Base-by-base conservation (phyloP, 2,329 filamentous ascomycete species). In the Diaporthe vaccinii region DNA sequence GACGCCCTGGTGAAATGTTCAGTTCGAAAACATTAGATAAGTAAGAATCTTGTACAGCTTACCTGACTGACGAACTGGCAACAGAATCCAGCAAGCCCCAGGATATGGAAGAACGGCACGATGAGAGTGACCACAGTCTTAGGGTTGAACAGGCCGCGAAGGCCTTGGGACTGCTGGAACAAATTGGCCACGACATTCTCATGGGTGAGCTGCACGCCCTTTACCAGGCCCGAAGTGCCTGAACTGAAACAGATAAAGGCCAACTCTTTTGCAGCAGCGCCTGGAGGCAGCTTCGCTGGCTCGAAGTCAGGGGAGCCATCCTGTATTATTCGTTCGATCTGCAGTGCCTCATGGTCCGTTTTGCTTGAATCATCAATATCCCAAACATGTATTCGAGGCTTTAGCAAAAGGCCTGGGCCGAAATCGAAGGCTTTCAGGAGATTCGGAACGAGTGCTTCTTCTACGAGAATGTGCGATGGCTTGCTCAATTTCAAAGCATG, bases 171-270 rank as follows among this genome's bases (percentile, higher is more conserved):
- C 22, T 76, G 74, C 57, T 76, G 74, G 22, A 76, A 76, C 6
- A 76, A 31, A 6, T 77, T 77, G 17, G 75, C 61, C 3, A 77
- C 75, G 10, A 77, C 22, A 36, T 77, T 77, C 4, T 71, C 73
- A 25, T 77, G 75, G 22, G 74, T 77, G 3, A 77, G 74, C 53
- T 57, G 61, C 5, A 76, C 74, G 8, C 74, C 71, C 25, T 76
- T 76, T 14, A 76, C 74, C 4, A 76, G 74, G 1, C 74, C 74
- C n/a, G 74, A 76, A 20, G 74, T 76, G 4, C 74, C 74, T 6
- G 74, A 76, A 28, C 74, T 76, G 62, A 76, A 76, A 34, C 74
- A 74, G 20, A 76, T 76, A 22, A 76, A 76, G 4, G 74, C 74
- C 9, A 65, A 25, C 12, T 68, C 17, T 9, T 46, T 57, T 4